phyloP scores from a whole-genome alignment of 2,329 filamentous ascomycete genomes.

The Nannizzia gypsea region DNA sequence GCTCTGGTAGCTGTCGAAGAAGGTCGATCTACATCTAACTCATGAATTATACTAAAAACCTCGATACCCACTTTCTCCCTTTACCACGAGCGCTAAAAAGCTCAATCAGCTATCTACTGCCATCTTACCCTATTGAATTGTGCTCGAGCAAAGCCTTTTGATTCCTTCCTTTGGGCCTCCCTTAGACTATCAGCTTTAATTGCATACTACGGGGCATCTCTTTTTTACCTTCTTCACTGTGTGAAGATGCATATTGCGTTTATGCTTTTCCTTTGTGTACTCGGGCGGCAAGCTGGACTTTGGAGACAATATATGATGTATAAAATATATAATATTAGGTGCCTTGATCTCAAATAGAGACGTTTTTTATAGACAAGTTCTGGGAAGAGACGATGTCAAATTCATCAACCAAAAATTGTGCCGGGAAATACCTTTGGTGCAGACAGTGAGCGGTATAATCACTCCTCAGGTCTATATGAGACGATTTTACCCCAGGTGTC shows the following conservation, averaged over 20 bases:
- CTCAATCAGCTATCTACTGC: not conserved
- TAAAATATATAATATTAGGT: not conserved
- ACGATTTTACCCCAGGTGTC: constrained; percentile 46
- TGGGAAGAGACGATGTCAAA: not conserved
- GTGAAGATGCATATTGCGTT: not conserved
- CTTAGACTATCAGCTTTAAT: not conserved
- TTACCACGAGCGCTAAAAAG: too few relatives aligned
- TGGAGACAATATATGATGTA: not conserved
- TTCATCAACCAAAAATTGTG: not conserved
- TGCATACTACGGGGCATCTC: not conserved
- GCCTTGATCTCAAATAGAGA: not conserved
- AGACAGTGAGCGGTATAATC: not conserved
- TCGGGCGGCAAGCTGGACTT: not conserved
- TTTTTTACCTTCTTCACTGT: not conserved
- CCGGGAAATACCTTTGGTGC: not conserved
- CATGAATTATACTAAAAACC: not conserved
- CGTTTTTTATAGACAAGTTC: not conserved
- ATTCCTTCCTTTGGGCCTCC: not conserved
- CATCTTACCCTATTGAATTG: not conserved
- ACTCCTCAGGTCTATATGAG: constrained; percentile 22
- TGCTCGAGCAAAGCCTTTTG: not conserved
- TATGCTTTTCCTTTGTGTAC: not conserved
- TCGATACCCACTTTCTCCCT: not conserved
- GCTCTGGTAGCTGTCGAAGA: constrained; percentile 64
- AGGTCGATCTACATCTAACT: constrained; percentile 3